phyloP scores from a whole-genome alignment of 192 early-diverging fungal species.

The Coemansia sp. region DNA sequence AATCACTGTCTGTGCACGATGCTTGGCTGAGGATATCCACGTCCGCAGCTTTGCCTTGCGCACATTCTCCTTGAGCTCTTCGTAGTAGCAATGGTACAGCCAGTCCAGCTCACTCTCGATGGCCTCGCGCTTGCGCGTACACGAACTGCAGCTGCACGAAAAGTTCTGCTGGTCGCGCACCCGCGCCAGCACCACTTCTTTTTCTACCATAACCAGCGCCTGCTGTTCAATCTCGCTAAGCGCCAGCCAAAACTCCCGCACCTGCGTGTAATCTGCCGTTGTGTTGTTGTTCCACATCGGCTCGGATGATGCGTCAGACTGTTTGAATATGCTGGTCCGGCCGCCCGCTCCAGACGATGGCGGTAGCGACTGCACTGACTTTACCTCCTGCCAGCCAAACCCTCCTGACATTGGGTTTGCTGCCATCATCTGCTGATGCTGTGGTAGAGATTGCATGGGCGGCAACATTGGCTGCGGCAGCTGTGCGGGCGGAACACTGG shows the following conservation, averaged over 20 bases:
- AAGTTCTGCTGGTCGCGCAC: constrained; percentile 53
- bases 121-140: constrained; percentile 48
- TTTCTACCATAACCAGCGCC: constrained; percentile 34
- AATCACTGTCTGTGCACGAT: constrained; percentile 20
- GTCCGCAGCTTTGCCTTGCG: constrained; percentile 30
- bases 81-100: constrained; percentile 47
- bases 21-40: constrained; percentile 17
- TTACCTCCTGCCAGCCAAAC: not conserved
- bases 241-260: constrained; percentile 44
- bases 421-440: not conserved
- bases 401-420: not conserved
- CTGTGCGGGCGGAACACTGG: too few species aligned
- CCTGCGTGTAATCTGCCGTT: constrained; percentile 28
- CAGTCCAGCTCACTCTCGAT: constrained; percentile 48
- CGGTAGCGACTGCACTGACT: not conserved
- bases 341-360: not conserved
- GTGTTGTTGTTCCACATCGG: constrained; percentile 32
- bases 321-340: not conserved
- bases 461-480: not conserved
- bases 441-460: not conserved
- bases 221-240: constrained; percentile 35
- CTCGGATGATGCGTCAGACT: not conserved
- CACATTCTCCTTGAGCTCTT: constrained; percentile 37
- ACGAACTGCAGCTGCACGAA: constrained; percentile 49
- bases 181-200: constrained; percentile 37